These are phyloP conservation scores for Anthoceros angustus DNA, from an alignment of 225 moss, liverwort and hornwort species.

Conservation along the genomic window DNA sequence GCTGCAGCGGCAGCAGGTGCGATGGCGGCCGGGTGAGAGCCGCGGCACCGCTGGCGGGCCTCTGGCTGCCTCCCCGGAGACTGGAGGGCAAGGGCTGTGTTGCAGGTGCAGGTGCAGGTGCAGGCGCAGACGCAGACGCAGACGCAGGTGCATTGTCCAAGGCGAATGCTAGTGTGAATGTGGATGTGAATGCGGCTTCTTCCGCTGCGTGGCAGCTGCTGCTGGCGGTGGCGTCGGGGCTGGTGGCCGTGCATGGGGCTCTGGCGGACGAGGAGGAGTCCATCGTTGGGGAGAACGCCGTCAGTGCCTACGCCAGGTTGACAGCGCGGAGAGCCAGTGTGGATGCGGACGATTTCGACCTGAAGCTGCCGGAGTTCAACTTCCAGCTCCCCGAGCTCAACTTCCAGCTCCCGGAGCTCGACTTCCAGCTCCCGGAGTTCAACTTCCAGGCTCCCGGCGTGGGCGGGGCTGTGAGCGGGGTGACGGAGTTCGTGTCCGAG, in stretches of 20 bases:
- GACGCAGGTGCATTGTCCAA: too few relatives aligned
- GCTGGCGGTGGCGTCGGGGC: neutral
- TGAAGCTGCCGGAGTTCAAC: neutral
- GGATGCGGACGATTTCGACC: too few relatives aligned
- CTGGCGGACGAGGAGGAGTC: neutral
- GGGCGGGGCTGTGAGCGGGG: constrained; percentile 9
- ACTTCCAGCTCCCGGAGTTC: too few relatives aligned
- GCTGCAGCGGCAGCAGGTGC: neutral
- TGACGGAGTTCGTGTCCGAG: constrained; percentile 21
- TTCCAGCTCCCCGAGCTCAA: neutral
- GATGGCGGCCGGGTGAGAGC: neutral
- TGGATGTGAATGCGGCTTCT: neutral
- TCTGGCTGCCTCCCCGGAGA: neutral
- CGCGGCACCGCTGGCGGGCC: neutral
- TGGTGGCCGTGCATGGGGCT: neutral
- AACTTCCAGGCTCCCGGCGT: neutral
- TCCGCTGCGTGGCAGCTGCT: neutral
- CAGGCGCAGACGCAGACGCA: neutral
- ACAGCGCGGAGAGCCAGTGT: neutral
- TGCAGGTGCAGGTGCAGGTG: neutral
- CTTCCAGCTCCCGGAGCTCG: too few relatives aligned
- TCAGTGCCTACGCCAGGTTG: neutral
- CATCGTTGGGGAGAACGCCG: neutral
- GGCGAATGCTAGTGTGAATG: neutral
- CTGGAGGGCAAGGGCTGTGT: neutral